These are phyloP conservation scores for Avena insularis DNA, from an alignment of 176 grass and related monocot species.

Conservation along the genomic window DNA sequence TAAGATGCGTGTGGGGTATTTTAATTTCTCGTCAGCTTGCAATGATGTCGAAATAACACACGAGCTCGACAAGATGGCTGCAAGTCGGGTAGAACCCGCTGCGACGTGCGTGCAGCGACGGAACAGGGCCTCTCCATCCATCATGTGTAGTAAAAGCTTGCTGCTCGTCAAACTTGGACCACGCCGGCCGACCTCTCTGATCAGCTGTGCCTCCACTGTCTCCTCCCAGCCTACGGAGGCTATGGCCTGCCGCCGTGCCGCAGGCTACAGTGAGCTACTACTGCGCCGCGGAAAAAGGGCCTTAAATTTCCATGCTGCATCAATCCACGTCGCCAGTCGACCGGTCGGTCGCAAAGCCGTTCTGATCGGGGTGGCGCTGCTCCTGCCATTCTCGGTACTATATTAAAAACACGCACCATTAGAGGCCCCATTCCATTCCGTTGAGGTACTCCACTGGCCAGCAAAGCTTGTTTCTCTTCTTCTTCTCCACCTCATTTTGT, in stretches of 20 bases:
- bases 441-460: not conserved
- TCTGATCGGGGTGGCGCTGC: not conserved
- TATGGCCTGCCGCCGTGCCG: not conserved
- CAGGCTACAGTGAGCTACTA: not conserved
- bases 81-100: not conserved
- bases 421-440: not conserved
- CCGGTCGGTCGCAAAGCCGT: not conserved
- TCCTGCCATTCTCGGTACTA: no score
- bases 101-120: not conserved
- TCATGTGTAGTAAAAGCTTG: constrained; percentile 10
- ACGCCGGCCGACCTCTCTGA: not conserved
- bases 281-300: no score
- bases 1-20: not conserved
- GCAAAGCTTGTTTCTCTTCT: not conserved
- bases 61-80: not conserved
- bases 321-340: not conserved
- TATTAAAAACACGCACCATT: not conserved
- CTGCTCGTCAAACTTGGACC: constrained; percentile 1
- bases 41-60: constrained; percentile 32
- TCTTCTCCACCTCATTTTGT: not conserved
- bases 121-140: not conserved
- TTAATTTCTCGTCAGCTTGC: not conserved
- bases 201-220: not conserved
- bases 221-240: not conserved
- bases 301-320: no score